Base-by-base conservation (phyloP, 805 yeast genomes). In the Ogataea nakhonphanomensis region DNA sequence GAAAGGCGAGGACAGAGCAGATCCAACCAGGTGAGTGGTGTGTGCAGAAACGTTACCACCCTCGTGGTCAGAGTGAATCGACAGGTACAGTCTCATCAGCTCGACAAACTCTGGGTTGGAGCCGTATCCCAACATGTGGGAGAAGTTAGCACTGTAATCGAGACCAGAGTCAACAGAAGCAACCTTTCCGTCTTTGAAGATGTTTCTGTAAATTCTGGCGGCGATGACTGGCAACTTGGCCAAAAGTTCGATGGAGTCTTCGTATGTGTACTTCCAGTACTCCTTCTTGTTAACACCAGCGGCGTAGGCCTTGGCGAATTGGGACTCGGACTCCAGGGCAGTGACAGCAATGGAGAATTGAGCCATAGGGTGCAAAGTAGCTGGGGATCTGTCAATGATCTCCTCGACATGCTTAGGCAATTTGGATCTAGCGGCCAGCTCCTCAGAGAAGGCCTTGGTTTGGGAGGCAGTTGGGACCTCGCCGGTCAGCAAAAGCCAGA, bases 21-120 rank as follows among this genome's bases (percentile, higher is more conserved):
- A 82, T 55, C 93, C 93, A 48, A 84, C 93, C 61, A 84, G 69
- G 67, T 84, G 91, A 44, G 93, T 84, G 50, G 93, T 79, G 70
- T 84, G 93, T 35, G 93, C 93, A 48, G 88, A 80, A 46, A 84
- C 93, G 61, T 84, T 84, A 66, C 93, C 93, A 69, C 93, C 95
- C 72, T 84, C 95, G 70, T 84, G 95, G 64, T 84, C 95, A 41
- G 88, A 77, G 72, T 84, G 95, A 61, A 84, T 79, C 46, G 91
- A 79, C 59, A 84, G 66, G 74, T 84, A 84, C 53, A 85, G 71
- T 70, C 95, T 79, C 79, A 84, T 78, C 56, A 85, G 74, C 64
- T 84, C 90, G 44, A 79, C 75, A 61, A 84, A 84, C 61, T 82
- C 88, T 52, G 71, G 70, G 67, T 79, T 77, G 44, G 66, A 66